Conservation (phyloP, 2,329 filamentous ascomycete species). For the Aspergillus quadricinctus region DNA sequence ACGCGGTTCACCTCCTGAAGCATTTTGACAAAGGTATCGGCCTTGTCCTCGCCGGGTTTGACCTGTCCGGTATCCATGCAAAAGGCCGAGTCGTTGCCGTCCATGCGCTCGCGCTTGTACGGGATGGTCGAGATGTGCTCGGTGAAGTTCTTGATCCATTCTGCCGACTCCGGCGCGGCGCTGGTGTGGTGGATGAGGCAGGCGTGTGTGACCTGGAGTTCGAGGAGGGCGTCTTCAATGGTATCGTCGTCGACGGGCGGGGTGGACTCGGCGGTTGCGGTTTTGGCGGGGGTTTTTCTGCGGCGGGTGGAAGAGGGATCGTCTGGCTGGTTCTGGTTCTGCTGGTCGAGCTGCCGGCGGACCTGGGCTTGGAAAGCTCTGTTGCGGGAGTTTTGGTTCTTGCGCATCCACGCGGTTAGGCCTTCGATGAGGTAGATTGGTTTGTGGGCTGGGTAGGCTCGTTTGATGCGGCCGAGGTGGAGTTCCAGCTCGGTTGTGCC, state of each 20-base stretch:
- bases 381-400: conserved; percentile 64
- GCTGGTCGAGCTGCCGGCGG: conserved; percentile 41
- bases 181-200: conserved; percentile 67
- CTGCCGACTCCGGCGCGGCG: conserved; percentile 59
- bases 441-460: conserved; percentile 49
- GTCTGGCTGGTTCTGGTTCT: conserved; percentile 1
- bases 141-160: conserved; percentile 70
- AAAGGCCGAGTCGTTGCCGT: conserved; percentile 54
- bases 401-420: conserved; percentile 60
- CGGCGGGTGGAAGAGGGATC: conserved; percentile 11
- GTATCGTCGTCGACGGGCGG: conserved; percentile 61
- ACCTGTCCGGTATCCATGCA: conserved; percentile 79
- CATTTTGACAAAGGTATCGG: conserved; percentile 70
- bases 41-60: conserved; percentile 59
- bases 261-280: conserved; percentile 41
- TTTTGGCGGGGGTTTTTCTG: conserved; percentile 30
- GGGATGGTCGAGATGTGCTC: conserved; percentile 74
- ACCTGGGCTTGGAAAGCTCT: conserved; percentile 64
- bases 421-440: conserved; percentile 71
- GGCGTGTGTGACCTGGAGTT: conserved; percentile 63
- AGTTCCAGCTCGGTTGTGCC: conserved; percentile 49
- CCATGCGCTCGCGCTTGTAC: conserved; percentile 53
- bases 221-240: conserved; percentile 67
- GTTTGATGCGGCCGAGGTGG: conserved; percentile 56
- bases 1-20: conserved; percentile 69